Conservation (phyloP, 1,284 basidiomycete species). For the Fomitopsis palustris region DNA sequence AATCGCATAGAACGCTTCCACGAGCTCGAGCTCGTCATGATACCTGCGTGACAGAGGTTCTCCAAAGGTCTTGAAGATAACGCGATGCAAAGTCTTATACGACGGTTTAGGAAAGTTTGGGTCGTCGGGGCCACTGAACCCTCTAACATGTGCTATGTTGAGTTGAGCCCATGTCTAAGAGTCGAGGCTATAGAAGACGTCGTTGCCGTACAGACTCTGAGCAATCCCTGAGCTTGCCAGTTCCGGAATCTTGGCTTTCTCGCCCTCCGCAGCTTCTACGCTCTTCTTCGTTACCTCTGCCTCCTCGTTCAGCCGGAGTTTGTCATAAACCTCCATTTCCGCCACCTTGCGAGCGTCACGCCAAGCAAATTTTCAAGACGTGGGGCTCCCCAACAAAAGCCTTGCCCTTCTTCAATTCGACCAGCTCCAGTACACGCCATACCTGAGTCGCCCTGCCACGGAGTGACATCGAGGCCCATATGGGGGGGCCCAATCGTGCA, state of each 20-base stretch:
- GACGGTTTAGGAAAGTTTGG: neutral
- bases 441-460: slow-evolving; percentile 15
- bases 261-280: too few species aligned
- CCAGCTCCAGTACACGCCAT: neutral
- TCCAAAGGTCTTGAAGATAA: neutral
- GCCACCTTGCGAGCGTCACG: slow-evolving; percentile 3
- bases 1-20: neutral
- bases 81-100: neutral
- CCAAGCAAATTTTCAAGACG: slow-evolving; percentile 18
- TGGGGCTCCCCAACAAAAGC: neutral
- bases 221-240: neutral
- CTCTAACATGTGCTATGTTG: neutral
- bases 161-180: neutral
- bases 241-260: neutral
- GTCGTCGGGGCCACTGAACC: neutral
- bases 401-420: too few species aligned
- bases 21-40: neutral
- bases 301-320: neutral
- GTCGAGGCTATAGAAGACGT: neutral
- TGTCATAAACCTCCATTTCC: slow-evolving; percentile 13
- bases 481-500: slow-evolving; percentile 5
- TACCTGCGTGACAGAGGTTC: neutral
- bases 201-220: neutral
- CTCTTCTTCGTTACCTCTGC: neutral
- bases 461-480: slow-evolving; percentile 18